Base-by-base conservation (phyloP, 1,139 yeast species). In the Hyphopichia pseudoburtonii region DNA sequence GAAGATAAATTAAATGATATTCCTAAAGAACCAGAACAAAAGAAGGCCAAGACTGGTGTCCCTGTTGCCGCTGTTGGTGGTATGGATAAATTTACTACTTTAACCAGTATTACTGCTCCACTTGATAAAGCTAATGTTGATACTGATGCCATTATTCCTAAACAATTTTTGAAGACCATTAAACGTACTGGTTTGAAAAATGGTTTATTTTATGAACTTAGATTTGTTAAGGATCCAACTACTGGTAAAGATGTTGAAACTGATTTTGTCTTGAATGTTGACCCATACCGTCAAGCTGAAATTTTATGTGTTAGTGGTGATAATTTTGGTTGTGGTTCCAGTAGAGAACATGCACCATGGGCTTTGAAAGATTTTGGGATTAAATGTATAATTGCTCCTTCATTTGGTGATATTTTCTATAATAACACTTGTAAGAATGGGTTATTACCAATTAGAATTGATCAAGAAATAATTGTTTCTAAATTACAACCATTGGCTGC, bases 311-410 rank as follows among this genome's bases (percentile, higher is more conserved):
- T 90, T 44, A 82, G 95, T 35, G 98, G 98, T 61, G 95, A 87
- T 61, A 92, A 92, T 71, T 92, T 92, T 60, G 98, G 98, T 48
- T 92, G 98, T 72, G 98, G 98, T 54, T 90, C 97, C 30, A 89
- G 97, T 5, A 87, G 98, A 76, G 98, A 92, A 64, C 98, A 92
- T 56, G 98, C 98, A 17, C 97, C 98, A 41, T 92, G 98, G 98
- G 98, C 98, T 3, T 76, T 92, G 49, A 90, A 88, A 56, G 98
- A 92, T 66, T 92, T 92, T 56, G 98, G 98, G 61, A 89, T 92
- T 63, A 83, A 86, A 63, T 85, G 92, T 46, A 86, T 92, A 59
- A 89, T 92, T 64, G 97, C 98, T 4, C 97, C 97, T 42, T 88
- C 97, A 1, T 92, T 90, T 54, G 98, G 98, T 60, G 98, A 92